phyloP scores from a whole-genome alignment of 208 protist genomes.

The Acanthamoeba divionensis region DNA sequence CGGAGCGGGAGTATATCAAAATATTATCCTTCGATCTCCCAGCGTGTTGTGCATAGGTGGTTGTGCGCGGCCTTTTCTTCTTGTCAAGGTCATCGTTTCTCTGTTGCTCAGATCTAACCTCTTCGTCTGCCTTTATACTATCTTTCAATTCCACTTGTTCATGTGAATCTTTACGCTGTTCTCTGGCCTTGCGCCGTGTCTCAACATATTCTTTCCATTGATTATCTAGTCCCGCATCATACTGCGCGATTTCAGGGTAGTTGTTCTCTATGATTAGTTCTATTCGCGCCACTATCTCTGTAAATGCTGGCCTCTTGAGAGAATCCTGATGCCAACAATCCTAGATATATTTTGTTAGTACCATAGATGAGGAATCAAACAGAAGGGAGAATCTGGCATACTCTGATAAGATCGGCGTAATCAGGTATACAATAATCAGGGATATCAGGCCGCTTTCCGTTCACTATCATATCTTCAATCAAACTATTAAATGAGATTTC shows the following conservation, averaged over 20 bases:
- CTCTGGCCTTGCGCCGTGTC: neutral
- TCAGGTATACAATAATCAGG: neutral
- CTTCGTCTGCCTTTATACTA: too few relatives aligned
- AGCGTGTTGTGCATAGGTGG: neutral
- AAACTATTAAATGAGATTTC: neutral
- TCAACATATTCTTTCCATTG: neutral
- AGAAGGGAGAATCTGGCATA: neutral
- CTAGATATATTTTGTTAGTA: neutral
- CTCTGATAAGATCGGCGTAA: neutral
- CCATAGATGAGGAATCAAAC: neutral
- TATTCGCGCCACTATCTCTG: neutral
- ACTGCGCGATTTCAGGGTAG: neutral
- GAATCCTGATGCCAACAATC: neutral
- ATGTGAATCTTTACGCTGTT: too few relatives aligned
- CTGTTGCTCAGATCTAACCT: neutral
- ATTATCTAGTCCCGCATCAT: neutral
- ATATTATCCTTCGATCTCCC: neutral
- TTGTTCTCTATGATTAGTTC: neutral
- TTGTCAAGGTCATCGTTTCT: neutral
- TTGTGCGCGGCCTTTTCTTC: too few relatives aligned
- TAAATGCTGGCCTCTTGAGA: neutral
- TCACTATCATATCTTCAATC: conserved; percentile 1
- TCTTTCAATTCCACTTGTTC: too few relatives aligned
- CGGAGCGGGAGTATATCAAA: neutral
- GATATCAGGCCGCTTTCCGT: neutral